Evolutionary conservation across 129 eudicot species (phyloP).

Genomic region (Escallonia herrerae): DNA sequence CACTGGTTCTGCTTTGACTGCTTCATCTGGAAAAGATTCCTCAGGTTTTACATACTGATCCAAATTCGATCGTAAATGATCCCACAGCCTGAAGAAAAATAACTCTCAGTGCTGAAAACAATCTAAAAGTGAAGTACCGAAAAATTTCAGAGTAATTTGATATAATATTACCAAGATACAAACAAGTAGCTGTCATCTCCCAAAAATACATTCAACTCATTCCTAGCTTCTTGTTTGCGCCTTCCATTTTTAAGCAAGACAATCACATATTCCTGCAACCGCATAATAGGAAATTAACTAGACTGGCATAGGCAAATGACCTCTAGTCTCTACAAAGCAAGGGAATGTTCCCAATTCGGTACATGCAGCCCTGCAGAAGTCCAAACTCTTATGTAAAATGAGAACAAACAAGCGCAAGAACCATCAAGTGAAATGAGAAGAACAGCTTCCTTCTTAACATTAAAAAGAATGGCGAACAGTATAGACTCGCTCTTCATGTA

Average conservation of each 20-base stretch:
- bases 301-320: background rate
- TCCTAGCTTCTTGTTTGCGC: constrained; percentile 85
- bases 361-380: too few relatives aligned
- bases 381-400: too few relatives aligned
- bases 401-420: too few relatives aligned
- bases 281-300: constrained; percentile 11
- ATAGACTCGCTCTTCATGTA: too few relatives aligned
- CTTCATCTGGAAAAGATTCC: constrained; percentile 35
- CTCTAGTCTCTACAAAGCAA: background rate
- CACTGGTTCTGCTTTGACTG: constrained; percentile 31
- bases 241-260: constrained; percentile 89
- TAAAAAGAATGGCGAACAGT: too few relatives aligned
- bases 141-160: constrained; percentile 13
- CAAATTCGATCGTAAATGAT: constrained; percentile 59
- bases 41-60: constrained; percentile 55
- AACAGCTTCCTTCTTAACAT: too few relatives aligned
- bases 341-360: too few relatives aligned
- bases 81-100: constrained; percentile 72
- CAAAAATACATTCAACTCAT: constrained; percentile 84
- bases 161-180: constrained; percentile 60
- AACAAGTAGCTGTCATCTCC: constrained; percentile 88
- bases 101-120: constrained; percentile 5
- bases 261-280: constrained; percentile 89
- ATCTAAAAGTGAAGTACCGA: background rate
- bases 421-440: too few relatives aligned